Percentiles rank a stretch among this genome's conserved stretches.
phyloP scores from a whole-genome alignment of 257 asterid species.

The Gardenia jasminoides region DNA sequence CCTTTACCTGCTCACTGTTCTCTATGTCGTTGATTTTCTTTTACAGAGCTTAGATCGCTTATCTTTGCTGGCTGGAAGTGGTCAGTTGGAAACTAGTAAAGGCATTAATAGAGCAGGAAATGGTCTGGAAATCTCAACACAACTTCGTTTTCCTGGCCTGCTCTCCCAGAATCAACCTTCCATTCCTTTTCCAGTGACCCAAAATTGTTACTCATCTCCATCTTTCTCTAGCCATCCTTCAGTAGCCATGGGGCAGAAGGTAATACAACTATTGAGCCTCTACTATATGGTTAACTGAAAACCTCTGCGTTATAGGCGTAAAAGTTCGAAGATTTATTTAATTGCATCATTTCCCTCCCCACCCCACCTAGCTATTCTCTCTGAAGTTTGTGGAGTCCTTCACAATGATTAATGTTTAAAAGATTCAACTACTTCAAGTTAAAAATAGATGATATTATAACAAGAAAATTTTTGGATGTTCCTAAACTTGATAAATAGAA shows the following conservation, averaged over 20 bases:
- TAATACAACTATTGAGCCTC: slow-evolving; percentile 16
- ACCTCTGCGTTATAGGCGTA: background rate
- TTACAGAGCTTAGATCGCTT: slow-evolving; percentile 48
- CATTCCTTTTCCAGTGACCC: slow-evolving; percentile 39
- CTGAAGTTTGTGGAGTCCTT: too few relatives aligned
- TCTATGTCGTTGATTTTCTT: slow-evolving; percentile 11
- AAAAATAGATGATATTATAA: too few relatives aligned
- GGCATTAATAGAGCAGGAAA: slow-evolving; percentile 25
- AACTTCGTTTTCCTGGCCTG: slow-evolving; percentile 26
- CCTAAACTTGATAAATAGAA: too few relatives aligned
- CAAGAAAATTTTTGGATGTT: too few relatives aligned
- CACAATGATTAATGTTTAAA: too few relatives aligned
- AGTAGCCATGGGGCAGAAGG: slow-evolving; percentile 53
- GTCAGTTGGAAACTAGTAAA: slow-evolving; percentile 25
- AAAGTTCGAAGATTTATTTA: too few relatives aligned
- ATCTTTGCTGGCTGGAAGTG: slow-evolving; percentile 39
- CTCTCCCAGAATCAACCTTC: slow-evolving; percentile 38
- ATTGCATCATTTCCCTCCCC: too few relatives aligned
- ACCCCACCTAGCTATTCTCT: too few relatives aligned
- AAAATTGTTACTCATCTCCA: slow-evolving; percentile 42
- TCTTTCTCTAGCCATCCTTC: slow-evolving; percentile 36
- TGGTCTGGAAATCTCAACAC: slow-evolving; percentile 22
- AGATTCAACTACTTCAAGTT: too few relatives aligned
- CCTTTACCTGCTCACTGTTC: background rate
- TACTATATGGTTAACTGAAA: background rate